Conservation (phyloP, 139 green algal genomes). For the Auxenochlorella pyrenoidosa region DNA sequence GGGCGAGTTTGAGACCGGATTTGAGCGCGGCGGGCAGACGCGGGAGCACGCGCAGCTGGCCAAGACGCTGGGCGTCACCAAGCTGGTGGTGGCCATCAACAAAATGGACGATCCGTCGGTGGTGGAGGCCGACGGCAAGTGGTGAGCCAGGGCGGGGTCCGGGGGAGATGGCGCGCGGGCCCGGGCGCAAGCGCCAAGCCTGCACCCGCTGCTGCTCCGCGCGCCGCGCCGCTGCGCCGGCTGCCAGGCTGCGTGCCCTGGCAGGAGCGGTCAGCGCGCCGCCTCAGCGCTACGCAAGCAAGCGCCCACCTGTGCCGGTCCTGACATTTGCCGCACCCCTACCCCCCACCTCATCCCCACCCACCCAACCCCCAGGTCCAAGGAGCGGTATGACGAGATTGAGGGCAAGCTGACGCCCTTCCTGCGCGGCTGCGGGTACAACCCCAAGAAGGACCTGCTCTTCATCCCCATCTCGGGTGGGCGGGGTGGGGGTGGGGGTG, state of each 20-base stretch:
- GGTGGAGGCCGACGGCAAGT: constrained; percentile 55
- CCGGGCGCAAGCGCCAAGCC: no score
- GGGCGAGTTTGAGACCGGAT: constrained; percentile 96
- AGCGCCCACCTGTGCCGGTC: no score
- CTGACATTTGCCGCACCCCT: no score
- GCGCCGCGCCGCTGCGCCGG: no score
- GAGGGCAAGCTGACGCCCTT: constrained; percentile 92
- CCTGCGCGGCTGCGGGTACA: constrained; percentile 88
- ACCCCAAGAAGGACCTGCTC: constrained; percentile 89
- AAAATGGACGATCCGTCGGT: constrained; percentile 93
- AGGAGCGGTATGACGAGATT: constrained; percentile 92
- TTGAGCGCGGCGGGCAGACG: constrained; percentile 94
- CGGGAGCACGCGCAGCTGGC: constrained; percentile 96
- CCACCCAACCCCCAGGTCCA: constrained; percentile 47
- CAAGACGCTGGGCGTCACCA: constrained; percentile 91
- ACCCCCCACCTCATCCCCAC: neutral
- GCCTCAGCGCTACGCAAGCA: no score
- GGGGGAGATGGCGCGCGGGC: no score
- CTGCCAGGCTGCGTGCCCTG: no score
- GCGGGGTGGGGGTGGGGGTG: no score
- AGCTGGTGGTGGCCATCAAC: constrained; percentile 94
- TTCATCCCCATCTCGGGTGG: constrained; percentile 93
- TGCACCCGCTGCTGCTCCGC: no score
- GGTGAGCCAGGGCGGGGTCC: constrained; percentile 17
- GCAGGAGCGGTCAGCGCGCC: no score